Conservation (phyloP, 2,329 filamentous ascomycete species). For the Trichophyton mentagrophytes region DNA sequence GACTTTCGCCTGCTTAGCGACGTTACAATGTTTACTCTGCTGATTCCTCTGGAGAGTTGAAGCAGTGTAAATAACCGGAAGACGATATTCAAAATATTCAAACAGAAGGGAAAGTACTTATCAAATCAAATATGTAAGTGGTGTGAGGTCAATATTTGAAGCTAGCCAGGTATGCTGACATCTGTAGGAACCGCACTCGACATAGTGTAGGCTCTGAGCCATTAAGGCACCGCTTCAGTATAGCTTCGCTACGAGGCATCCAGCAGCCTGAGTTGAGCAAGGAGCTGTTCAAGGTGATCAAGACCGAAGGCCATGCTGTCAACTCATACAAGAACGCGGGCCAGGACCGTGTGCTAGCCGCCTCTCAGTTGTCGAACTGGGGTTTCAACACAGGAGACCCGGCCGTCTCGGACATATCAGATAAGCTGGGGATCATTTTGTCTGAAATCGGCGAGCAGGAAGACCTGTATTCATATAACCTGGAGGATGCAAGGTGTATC, state of each 20-base stretch:
- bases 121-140: neutral
- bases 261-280: slow-evolving; percentile 80
- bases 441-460: slow-evolving; percentile 92
- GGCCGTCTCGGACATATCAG: slow-evolving; percentile 73
- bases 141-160: neutral
- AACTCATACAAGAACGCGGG: slow-evolving; percentile 71
- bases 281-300: slow-evolving; percentile 83
- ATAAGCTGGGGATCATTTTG: slow-evolving; percentile 88
- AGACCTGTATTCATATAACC: slow-evolving; percentile 67
- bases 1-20: neutral
- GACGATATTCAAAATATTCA: neutral
- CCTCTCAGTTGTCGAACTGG: slow-evolving; percentile 89
- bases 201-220: slow-evolving; percentile 20
- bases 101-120: neutral
- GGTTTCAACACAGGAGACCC: slow-evolving; percentile 85
- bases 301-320: slow-evolving; percentile 84
- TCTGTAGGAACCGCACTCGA: slow-evolving; percentile 29
- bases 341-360: slow-evolving; percentile 72
- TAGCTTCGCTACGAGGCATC: slow-evolving; percentile 72
- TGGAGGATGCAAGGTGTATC: slow-evolving; percentile 71
- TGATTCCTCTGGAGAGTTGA: neutral
- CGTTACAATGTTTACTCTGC: neutral
- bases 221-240: slow-evolving; percentile 60
- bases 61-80: neutral
- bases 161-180: neutral